Base-by-base conservation (phyloP, 2,329 filamentous ascomycete genomes). In the Cercospora sp. region DNA sequence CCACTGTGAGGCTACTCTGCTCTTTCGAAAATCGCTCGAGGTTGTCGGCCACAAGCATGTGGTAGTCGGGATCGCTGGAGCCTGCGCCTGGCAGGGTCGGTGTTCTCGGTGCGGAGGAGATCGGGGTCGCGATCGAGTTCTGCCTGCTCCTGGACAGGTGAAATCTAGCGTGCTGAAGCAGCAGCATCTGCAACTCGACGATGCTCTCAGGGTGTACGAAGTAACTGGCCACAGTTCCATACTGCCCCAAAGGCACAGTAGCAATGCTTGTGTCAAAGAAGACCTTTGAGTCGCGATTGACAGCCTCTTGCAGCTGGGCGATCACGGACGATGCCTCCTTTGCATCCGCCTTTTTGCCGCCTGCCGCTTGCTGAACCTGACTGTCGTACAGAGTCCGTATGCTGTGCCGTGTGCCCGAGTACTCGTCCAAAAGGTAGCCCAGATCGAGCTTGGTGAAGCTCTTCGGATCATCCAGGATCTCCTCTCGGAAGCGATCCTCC, bases 381-480 rank as follows among this genome's bases (percentile, higher is more conserved):
- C 70, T 74, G 51, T 82, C 80, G 70, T 84, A 84, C 8, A 82
- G 76, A 9, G 79, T 78, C 65, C 84, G 78, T 34, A 85, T 79
- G 49, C 78, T 78, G 63, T 81, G 80, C 55, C 85, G 77, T 37
- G 82, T 80, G 53, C 81, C 78, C 51, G 83, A 82, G 73, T 84
- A 86, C 70, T 83, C 80, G 69, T 83, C 80, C 49, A 86, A 77
- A 16, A 85, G 74, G 45, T 82, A 80, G 43, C 81, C 81, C 69
- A 92, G 87, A 77, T 93, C 88, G 71, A 88, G 84, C 61, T 85
- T 85, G 7, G 89, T 90, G 76, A 94, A 93, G 79, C 89, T 91
- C 79, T 89, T 90, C 3, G 88, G 88, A 65, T 88, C 84, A 61
- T 83, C 82, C 59, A 92, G 83, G 26, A 94, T 81, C 72, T 89